Evolutionary conservation across 2,329 filamentous ascomycete genomes (phyloP).

Genomic region (Aspergillus clavatus): DNA sequence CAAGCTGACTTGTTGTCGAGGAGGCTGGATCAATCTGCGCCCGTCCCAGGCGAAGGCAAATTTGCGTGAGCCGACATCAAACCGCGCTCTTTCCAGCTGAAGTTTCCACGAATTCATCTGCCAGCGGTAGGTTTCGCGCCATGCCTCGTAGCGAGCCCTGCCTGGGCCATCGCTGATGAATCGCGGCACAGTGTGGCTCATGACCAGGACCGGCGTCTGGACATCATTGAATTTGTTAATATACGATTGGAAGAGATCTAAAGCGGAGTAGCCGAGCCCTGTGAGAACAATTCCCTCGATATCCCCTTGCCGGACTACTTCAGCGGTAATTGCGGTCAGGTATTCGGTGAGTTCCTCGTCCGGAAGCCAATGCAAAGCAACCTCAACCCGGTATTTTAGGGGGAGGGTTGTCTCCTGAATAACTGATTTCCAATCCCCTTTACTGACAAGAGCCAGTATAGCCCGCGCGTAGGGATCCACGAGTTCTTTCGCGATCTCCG

Average conservation of each 20-base stretch:
- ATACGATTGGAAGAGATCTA: slow-evolving; percentile 58
- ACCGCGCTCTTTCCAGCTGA: slow-evolving; percentile 55
- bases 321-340: slow-evolving; percentile 49
- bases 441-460: slow-evolving; percentile 56
- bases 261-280: slow-evolving; percentile 53
- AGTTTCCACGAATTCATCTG: slow-evolving; percentile 60
- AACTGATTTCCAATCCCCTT: slow-evolving; percentile 56
- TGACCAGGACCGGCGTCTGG: slow-evolving; percentile 58
- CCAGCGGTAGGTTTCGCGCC: slow-evolving; percentile 58
- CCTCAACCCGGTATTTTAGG: slow-evolving; percentile 56
- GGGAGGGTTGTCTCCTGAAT: slow-evolving; percentile 55
- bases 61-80: slow-evolving; percentile 55
- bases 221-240: slow-evolving; percentile 57
- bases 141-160: slow-evolving; percentile 52
- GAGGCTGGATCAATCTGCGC: slow-evolving; percentile 45
- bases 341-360: slow-evolving; percentile 48
- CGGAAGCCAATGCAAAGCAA: slow-evolving; percentile 52
- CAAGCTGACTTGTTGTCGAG: slow-evolving; percentile 52
- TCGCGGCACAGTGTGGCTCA: slow-evolving; percentile 54
- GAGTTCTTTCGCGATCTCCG: slow-evolving; percentile 58
- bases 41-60: slow-evolving; percentile 49
- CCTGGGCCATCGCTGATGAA: slow-evolving; percentile 52
- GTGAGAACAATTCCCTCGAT: slow-evolving; percentile 60
- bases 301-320: slow-evolving; percentile 51
- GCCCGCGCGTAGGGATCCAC: slow-evolving; percentile 59